These are phyloP conservation scores for Colletotrichum sp. DNA, from an alignment of 2,329 filamentous ascomycete genomes.

Conservation along the genomic window DNA sequence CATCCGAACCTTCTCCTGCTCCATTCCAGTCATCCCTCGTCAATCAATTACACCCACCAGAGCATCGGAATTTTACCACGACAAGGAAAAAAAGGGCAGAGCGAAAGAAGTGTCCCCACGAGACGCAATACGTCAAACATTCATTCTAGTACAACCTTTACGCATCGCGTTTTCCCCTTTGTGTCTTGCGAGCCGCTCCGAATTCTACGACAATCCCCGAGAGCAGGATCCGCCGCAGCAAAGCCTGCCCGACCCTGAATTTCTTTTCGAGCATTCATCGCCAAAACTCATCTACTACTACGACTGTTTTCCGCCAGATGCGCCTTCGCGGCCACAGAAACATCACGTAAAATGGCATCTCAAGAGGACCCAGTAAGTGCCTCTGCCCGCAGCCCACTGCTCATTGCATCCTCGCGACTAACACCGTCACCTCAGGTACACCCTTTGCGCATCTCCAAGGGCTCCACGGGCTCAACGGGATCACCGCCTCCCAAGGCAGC, in stretches of 20 bases:
- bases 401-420: background rate
- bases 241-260: slow-evolving; percentile 1
- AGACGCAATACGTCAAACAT: slow-evolving; percentile 8
- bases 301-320: background rate
- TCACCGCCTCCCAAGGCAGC: slow-evolving; percentile 68
- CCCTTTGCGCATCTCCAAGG: slow-evolving; percentile 81
- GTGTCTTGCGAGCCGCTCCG: slow-evolving; percentile 2
- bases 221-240: background rate
- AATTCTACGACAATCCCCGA: background rate
- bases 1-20: background rate
- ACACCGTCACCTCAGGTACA: slow-evolving; percentile 62
- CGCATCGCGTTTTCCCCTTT: slow-evolving; percentile 9
- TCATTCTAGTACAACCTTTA: slow-evolving; percentile 15
- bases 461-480: slow-evolving; percentile 45
- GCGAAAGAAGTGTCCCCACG: background rate
- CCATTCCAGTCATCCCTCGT: slow-evolving; percentile 11
- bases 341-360: slow-evolving; percentile 18
- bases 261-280: slow-evolving; percentile 1
- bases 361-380: slow-evolving; percentile 22
- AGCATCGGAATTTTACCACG: slow-evolving; percentile 2
- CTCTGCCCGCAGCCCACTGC: background rate
- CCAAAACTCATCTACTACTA: background rate
- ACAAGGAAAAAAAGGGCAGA: background rate
- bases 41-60: slow-evolving; percentile 3
- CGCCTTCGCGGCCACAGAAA: background rate